These are phyloP conservation scores for Gymnopilus dilepis DNA, from an alignment of 768 basidiomycete species.

Conservation along the genomic window DNA sequence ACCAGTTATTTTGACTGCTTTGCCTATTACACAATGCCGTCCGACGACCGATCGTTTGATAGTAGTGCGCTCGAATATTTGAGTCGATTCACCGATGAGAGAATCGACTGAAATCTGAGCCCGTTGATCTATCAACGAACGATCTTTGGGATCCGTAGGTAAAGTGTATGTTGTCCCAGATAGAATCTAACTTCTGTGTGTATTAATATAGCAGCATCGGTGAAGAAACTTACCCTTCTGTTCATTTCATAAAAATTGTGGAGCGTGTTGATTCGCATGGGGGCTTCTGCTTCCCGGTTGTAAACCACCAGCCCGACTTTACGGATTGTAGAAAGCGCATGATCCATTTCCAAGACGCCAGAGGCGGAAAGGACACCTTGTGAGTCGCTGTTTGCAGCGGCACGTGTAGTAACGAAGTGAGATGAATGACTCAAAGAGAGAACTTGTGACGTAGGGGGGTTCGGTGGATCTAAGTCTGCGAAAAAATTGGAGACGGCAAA, in stretches of 20 bases:
- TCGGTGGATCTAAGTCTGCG: conserved; percentile 52
- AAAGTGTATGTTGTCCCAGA: conserved; percentile 54
- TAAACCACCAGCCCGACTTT: conserved; percentile 72
- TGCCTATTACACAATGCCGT: conserved; percentile 83
- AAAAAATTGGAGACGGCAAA: conserved; percentile 8
- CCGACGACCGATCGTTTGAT: conserved; percentile 85
- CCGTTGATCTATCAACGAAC: conserved; percentile 75
- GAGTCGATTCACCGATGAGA: conserved; percentile 82
- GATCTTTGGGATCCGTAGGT: conserved; percentile 64
- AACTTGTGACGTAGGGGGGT: conserved; percentile 50
- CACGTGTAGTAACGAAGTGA: conserved; percentile 28
- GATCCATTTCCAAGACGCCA: conserved; percentile 41
- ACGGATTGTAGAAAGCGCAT: conserved; percentile 48
- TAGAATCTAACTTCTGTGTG: conserved; percentile 49
- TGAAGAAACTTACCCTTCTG: conserved; percentile 58
- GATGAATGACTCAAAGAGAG: conserved; percentile 69
- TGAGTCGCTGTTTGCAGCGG: conserved; percentile 5
- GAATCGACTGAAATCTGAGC: conserved; percentile 86
- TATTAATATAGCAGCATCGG: neutral
- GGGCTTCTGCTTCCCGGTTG: conserved; percentile 54
- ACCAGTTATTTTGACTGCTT: conserved; percentile 80
- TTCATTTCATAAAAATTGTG: conserved; percentile 82
- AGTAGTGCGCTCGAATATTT: conserved; percentile 76
- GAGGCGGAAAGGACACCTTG: conserved; percentile 45
- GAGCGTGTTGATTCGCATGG: conserved; percentile 78